phyloP scores from a whole-genome alignment of 371 early-diverging fungal genomes.

The Mucor mucedo region DNA sequence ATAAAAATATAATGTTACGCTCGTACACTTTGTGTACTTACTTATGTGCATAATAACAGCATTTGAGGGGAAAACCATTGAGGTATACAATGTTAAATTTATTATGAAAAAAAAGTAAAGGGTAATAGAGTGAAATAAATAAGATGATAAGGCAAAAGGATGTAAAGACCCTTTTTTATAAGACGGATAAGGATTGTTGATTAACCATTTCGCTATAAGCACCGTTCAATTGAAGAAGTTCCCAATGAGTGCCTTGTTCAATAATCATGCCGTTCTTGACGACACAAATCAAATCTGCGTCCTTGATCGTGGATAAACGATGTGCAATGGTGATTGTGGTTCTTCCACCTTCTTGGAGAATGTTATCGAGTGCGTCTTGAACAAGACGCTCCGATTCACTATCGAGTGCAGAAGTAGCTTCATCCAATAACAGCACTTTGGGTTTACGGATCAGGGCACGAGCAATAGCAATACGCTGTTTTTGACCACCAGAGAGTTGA shows the following conservation, averaged over 20 bases:
- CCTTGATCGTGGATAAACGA: conserved; percentile 74
- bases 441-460: conserved; percentile 83
- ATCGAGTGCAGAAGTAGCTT: conserved; percentile 95
- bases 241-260: conserved; percentile 84
- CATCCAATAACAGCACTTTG: conserved; percentile 89
- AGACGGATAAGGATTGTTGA: conserved; percentile 37
- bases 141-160: background rate
- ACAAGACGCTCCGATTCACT: conserved; percentile 87
- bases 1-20: no score
- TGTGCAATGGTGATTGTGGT: conserved; percentile 77
- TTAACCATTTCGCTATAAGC: conserved; percentile 40
- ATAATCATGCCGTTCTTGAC: conserved; percentile 76
- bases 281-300: conserved; percentile 79
- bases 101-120: background rate
- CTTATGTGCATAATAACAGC: no score
- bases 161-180: conserved; percentile 26
- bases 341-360: conserved; percentile 62
- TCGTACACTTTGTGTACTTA: no score
- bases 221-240: conserved; percentile 56
- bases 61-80: no score
- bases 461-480: conserved; percentile 76
- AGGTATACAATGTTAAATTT: background rate
- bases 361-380: conserved; percentile 83
- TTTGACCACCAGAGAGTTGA: conserved; percentile 74
- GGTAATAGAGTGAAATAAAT: background rate